phyloP scores from a whole-genome alignment of 345 rosid species.

The Melastoma malabathricum region DNA sequence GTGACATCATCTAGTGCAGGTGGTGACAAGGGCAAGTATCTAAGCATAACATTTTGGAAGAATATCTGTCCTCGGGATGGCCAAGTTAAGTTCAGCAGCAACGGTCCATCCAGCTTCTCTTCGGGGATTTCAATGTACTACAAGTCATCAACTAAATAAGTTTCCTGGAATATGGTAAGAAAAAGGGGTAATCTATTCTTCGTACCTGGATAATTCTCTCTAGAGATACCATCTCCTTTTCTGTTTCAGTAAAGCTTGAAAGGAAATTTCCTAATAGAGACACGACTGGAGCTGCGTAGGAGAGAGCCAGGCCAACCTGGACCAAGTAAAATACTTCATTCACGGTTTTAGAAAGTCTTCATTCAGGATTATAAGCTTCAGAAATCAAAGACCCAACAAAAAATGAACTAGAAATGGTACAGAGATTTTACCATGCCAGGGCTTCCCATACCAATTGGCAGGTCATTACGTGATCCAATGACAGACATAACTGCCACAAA shows the following conservation, averaged over 20 bases:
- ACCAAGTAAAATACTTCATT: background rate
- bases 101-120: slow-evolving; percentile 48
- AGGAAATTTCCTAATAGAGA: slow-evolving; percentile 74
- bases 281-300: slow-evolving; percentile 81
- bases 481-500: slow-evolving; percentile 74
- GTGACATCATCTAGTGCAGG: slow-evolving; percentile 48
- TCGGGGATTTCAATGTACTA: slow-evolving; percentile 87
- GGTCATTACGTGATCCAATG: slow-evolving; percentile 48
- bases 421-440: slow-evolving; percentile 69
- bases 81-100: slow-evolving; percentile 43
- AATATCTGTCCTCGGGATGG: slow-evolving; percentile 55
- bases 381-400: too few species aligned
- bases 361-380: too few species aligned
- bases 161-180: slow-evolving; percentile 6
- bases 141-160: slow-evolving; percentile 5
- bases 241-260: slow-evolving; percentile 90
- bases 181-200: background rate
- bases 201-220: slow-evolving; percentile 82
- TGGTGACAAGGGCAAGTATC: slow-evolving; percentile 59
- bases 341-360: too few species aligned
- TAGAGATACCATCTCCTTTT: slow-evolving; percentile 87
- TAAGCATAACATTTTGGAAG: slow-evolving; percentile 69
- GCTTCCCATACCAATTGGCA: slow-evolving; percentile 58
- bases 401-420: slow-evolving; percentile 1
- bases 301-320: slow-evolving; percentile 89